Evolutionary conservation across 148 eudicot species (phyloP), one percentile per base, ranked within the genome.

Genomic region (Linanthus parryae): DNA sequence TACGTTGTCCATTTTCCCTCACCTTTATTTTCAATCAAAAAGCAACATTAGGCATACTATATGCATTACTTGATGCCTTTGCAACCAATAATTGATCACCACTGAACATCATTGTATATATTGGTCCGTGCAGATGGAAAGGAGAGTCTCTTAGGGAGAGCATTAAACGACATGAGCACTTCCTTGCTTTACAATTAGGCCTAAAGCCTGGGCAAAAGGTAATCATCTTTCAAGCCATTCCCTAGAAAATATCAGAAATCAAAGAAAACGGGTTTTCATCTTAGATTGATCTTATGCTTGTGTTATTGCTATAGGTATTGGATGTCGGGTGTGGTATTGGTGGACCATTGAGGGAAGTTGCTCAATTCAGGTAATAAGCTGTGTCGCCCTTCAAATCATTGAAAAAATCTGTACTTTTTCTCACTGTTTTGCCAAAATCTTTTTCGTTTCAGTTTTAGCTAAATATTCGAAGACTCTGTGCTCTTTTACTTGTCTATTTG

Each of bases 281-380:
- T 8, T 15, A 23, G 31, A 10, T 48, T 66, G 52, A 40, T 9
- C 54, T 44, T 59, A 45, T 11, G 41, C 0, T 35, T n/a, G n/a
- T n/a, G n/a, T n/a, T 35, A 9, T 64, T 28, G 16, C 30, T 23
- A 39, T 59, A 89, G 97, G 95, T 90, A 30, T 71, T 90, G 81
- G 97, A 90, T 72, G 97, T 90, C 14, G 97, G 97, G 45, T 90
- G 97, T 45, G 91, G 97, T 49, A 82, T 82, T 67, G 97, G 97
- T 41, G 97, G 97, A 44, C 91, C 97, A 10, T 68, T 90, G 35
- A 71, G 97, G 63, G 97, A 90, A 78, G 70, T 90, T 52, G 71
- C 97, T 42, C 69, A 77, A 54, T 90, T 89, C 58, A 89, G 95
- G 97, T 85, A 58, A 48, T n/a, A 53, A 20, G 20, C 9, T 15